Percentiles rank a stretch among this genome's conserved stretches.
Conservation (phyloP, 371 early-diverging fungal species). For the Rhizomucor miehei region DNA sequence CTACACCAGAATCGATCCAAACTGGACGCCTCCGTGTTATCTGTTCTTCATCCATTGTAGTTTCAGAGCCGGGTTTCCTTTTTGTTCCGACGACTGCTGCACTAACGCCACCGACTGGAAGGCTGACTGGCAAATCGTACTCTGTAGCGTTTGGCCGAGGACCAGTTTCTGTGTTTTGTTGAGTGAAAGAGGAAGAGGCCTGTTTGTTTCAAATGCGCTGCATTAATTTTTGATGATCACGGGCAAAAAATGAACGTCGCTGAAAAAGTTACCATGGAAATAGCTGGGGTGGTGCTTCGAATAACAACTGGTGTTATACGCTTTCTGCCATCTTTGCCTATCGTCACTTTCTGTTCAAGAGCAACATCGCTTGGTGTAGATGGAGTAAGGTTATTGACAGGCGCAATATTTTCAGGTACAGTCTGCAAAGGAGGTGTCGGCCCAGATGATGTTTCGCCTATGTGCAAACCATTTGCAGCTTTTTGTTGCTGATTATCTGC, state of each 20-base stretch:
- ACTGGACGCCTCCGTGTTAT: constrained; percentile 18
- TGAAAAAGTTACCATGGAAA: constrained; percentile 5
- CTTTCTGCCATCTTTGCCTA: constrained; percentile 75
- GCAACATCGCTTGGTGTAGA: constrained; percentile 1
- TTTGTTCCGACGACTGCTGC: constrained; percentile 48
- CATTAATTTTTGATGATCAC: neutral
- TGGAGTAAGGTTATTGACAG: neutral
- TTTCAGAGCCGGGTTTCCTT: constrained; percentile 27
- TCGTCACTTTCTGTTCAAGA: constrained; percentile 58
- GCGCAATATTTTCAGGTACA: neutral
- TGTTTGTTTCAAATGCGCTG: neutral
- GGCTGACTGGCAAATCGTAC: constrained; percentile 13
- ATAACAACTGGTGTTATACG: constrained; percentile 68
- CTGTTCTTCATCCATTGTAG: constrained; percentile 14
- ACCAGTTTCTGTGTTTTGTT: neutral
- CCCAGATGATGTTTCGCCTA: neutral
- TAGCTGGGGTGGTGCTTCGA: constrained; percentile 2
- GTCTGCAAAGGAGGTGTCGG: too few species aligned
- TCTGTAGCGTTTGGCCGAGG: neutral
- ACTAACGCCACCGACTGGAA: constrained; percentile 18
- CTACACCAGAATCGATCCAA: constrained; percentile 39
- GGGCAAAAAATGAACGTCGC: neutral
- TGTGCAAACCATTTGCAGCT: constrained; percentile 1
- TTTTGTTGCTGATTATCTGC: neutral
- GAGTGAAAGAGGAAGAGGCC: neutral